A percentile compares a stretch with the other conserved stretches of the same genome.
phyloP scores from a whole-genome alignment of 1,139 yeast genomes.

The Scheffersomyces titani region DNA sequence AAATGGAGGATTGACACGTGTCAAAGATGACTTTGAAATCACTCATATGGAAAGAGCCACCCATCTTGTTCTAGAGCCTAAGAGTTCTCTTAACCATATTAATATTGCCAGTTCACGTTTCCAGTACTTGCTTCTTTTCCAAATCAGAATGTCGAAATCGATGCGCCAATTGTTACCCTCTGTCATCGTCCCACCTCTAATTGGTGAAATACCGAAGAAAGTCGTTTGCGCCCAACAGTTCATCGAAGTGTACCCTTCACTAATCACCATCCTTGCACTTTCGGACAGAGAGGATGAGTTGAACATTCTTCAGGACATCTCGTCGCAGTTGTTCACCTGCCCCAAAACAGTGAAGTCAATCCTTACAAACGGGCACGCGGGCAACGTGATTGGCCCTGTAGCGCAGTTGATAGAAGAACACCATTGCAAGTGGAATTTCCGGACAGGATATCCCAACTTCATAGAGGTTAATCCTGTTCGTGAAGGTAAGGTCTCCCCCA shows the following conservation, averaged over 20 bases:
- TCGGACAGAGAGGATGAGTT: constrained; percentile 69
- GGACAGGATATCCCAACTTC: constrained; percentile 32
- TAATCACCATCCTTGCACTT: constrained; percentile 47
- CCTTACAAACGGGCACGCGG: constrained; percentile 36
- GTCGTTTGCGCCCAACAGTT: constrained; percentile 52
- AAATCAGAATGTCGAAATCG: constrained; percentile 54
- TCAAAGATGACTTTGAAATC: constrained; percentile 12
- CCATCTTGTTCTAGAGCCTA: constrained; percentile 3
- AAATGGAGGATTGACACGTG: constrained; percentile 20
- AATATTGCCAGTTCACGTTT: constrained; percentile 40
- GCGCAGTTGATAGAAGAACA: constrained; percentile 46
- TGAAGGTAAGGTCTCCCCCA: constrained; percentile 18
- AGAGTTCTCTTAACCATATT: neutral
- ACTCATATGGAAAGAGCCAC: constrained; percentile 15
- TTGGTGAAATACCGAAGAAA: constrained; percentile 50
- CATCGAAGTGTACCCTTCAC: constrained; percentile 55
- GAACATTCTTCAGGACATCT: constrained; percentile 52
- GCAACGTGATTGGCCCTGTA: constrained; percentile 49
- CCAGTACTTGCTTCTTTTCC: constrained; percentile 55
- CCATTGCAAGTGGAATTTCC: constrained; percentile 26
- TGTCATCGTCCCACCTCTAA: constrained; percentile 53
- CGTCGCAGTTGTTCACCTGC: constrained; percentile 66
- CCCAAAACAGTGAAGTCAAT: constrained; percentile 54
- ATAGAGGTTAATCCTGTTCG: constrained; percentile 23
- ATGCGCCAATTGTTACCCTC: constrained; percentile 49